Evolutionary conservation across 2,329 filamentous ascomycete species (phyloP).

Genomic region (Phaeosphaeriaceae sp.): DNA sequence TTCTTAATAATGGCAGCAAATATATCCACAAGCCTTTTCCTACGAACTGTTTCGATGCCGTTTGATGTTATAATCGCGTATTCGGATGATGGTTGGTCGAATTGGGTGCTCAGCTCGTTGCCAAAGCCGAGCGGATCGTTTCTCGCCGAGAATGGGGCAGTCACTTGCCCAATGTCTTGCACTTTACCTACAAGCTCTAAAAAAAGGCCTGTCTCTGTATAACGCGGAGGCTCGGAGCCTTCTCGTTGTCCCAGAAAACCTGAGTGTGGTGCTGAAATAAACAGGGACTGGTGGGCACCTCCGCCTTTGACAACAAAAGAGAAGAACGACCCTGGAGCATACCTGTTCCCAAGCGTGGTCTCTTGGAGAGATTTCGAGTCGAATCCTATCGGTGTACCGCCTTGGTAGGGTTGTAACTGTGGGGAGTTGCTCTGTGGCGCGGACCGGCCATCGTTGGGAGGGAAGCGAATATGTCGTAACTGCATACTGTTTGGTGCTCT

Average conservation of each 20-base stretch:
- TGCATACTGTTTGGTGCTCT: constrained; percentile 92
- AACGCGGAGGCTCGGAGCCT: constrained; percentile 63
- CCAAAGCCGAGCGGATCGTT: constrained; percentile 79
- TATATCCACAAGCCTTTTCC: constrained; percentile 86
- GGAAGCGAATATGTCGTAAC: constrained; percentile 95
- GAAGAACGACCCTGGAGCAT: constrained; percentile 89
- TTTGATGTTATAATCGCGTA: constrained; percentile 91
- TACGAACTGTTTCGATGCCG: constrained; percentile 84
- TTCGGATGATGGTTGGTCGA: constrained; percentile 80
- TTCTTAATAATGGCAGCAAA: constrained; percentile 82
- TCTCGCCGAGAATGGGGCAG: constrained; percentile 67
- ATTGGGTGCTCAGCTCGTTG: constrained; percentile 96
- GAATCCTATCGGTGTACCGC: constrained; percentile 29
- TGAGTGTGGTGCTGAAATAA: constrained; percentile 86
- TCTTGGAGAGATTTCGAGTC: constrained; percentile 35
- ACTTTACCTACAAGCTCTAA: constrained; percentile 75
- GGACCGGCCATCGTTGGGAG: constrained; percentile 61
- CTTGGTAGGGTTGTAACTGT: constrained; percentile 41
- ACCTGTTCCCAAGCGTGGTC: constrained; percentile 62
- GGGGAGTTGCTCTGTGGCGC: constrained; percentile 29
- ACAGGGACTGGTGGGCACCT: constrained; percentile 70
- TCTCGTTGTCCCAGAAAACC: constrained; percentile 73
- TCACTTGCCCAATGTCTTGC: constrained; percentile 80
- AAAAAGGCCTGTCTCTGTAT: constrained; percentile 81
- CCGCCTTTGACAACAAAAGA: constrained; percentile 75